Evolutionary conservation across 2,329 filamentous ascomycete genomes (phyloP).

Genomic region (Juglanconis juglandina): DNA sequence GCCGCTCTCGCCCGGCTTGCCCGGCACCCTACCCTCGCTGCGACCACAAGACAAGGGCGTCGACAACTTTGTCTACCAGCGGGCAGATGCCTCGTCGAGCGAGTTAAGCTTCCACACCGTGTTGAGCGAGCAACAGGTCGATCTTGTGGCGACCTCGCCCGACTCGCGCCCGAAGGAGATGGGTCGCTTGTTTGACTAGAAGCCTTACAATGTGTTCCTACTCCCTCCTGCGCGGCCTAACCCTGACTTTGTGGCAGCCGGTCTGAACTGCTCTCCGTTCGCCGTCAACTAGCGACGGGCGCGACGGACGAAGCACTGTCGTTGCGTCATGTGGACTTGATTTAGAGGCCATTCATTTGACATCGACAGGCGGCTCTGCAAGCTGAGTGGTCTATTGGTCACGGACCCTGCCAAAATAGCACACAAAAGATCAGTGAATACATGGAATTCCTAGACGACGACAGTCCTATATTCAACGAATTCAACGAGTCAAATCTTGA

Average conservation of each 20-base stretch:
- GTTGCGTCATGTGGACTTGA: background rate
- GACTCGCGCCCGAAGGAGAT: slow-evolving; percentile 39
- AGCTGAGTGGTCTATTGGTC: no score
- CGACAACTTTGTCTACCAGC: slow-evolving; percentile 13
- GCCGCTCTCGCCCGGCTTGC: slow-evolving; percentile 22
- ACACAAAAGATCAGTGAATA: no score
- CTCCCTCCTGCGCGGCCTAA: background rate
- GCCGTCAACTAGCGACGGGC: background rate
- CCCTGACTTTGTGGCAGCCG: background rate
- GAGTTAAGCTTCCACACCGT: slow-evolving; percentile 18
- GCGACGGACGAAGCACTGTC: background rate
- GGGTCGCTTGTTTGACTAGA: slow-evolving; percentile 34
- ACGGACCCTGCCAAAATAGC: no score
- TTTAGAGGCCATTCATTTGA: background rate
- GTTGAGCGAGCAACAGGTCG: background rate
- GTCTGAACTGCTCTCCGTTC: background rate
- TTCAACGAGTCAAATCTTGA: no score
- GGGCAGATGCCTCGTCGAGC: slow-evolving; percentile 12
- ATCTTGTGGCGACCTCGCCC: slow-evolving; percentile 40
- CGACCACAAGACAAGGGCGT: slow-evolving; percentile 25
- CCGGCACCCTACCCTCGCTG: slow-evolving; percentile 21
- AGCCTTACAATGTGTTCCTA: background rate
- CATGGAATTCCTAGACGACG: no score
- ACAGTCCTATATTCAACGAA: background rate
- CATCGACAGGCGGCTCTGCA: no score